Evolutionary conservation across 352 stramenopile species (phyloP), one percentile per base, ranked within the genome.

Genomic region (Blastocystis sp.): DNA sequence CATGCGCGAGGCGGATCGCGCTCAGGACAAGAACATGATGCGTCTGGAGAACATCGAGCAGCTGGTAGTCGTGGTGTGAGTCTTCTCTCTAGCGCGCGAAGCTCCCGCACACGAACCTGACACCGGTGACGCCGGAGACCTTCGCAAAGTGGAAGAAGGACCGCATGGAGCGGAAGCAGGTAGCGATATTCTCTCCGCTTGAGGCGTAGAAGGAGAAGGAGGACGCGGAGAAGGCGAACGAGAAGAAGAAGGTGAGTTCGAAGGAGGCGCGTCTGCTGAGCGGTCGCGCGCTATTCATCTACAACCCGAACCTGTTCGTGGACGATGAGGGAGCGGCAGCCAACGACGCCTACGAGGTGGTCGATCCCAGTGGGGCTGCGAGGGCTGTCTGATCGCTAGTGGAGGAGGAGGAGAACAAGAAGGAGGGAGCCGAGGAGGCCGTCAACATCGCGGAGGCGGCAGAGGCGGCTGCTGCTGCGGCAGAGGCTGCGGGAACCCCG

Each of bases 41-140:
- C 94, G 94, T 59, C 91, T 94, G 76, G 92, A 95, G 87, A 94
- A 94, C 64, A 95, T 95, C 56, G 92, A 95, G 88, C 88, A 94
- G 88, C 42, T 84, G 27, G 78, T 87, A 84, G 32, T 2, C 18
- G n/a, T 6, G 44, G 21, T 18, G 18, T 4, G 27, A 4, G 21
- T 4, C 27, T 67, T 36, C 88, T 21, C 36, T 49, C 11, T 79
- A 88, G 87, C 91, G 92, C 49, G 90, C 92, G 27, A 93, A 93
- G 87, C 88, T 96, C 24, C 92, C 91, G n/a, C 90, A 91, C n/a
- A 90, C 84, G 4, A 91, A 90, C 18, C 91, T 93, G 44, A 95
- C 92, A 1, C 92, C 92, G 1, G 92, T 96, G 32, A 96, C 92
- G 40, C 91, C 91, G 11, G 92, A 95, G 78, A 87, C 92, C 16